These are phyloP conservation scores for Pichia californica DNA, from an alignment of 805 yeast species.

Conservation along the genomic window DNA sequence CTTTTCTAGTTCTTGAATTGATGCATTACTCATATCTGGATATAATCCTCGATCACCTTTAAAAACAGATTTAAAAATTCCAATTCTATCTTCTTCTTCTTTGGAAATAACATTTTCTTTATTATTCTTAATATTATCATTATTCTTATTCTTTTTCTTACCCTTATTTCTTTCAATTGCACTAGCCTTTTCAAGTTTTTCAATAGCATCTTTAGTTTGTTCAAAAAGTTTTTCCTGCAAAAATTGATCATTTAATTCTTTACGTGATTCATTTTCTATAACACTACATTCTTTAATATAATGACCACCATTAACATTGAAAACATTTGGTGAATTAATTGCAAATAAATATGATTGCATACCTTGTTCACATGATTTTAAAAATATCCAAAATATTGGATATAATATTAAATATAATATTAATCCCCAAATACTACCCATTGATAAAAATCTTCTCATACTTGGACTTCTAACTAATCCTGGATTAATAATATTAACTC, in stretches of 20 bases:
- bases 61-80: constrained; percentile 23
- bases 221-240: constrained; percentile 57
- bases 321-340: constrained; percentile 63
- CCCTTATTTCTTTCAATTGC: constrained; percentile 57
- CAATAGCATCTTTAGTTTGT: constrained; percentile 52
- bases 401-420: constrained; percentile 59
- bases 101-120: not conserved
- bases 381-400: constrained; percentile 78
- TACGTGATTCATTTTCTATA: constrained; percentile 44
- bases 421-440: constrained; percentile 62
- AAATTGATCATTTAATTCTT: constrained; percentile 54
- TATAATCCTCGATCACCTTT: constrained; percentile 9
- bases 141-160: constrained; percentile 1
- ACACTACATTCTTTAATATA: constrained; percentile 68
- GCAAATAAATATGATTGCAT: constrained; percentile 72
- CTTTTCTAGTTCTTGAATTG: constrained; percentile 9
- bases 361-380: constrained; percentile 73
- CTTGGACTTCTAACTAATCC: constrained; percentile 88
- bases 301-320: constrained; percentile 55
- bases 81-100: constrained; percentile 12
- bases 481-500: constrained; percentile 77
- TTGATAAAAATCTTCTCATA: constrained; percentile 66
- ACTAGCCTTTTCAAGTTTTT: constrained; percentile 57
- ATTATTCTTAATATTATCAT: not conserved
- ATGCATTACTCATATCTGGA: constrained; percentile 10